These are phyloP conservation scores for Leccinum disarticulatum DNA, from an alignment of 768 basidiomycete genomes.

Conservation along the genomic window DNA sequence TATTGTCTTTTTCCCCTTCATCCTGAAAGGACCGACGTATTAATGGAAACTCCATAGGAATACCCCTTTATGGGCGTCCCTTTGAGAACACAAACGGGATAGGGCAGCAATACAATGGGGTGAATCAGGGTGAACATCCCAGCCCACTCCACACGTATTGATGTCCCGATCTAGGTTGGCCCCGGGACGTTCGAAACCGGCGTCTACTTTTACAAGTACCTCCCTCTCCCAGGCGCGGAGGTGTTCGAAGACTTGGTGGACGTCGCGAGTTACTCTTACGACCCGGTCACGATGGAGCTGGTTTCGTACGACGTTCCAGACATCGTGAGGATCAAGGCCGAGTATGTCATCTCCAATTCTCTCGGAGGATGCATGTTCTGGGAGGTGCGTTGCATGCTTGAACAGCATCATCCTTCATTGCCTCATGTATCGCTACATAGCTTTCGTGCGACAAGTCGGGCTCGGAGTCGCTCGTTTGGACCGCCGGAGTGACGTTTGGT, in stretches of 20 bases:
- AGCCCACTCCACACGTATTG: background rate
- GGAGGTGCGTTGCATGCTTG: conserved; percentile 39
- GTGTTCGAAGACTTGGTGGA: conserved; percentile 67
- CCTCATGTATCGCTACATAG: conserved; percentile 12
- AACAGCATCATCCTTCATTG: background rate
- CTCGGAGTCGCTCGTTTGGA: conserved; percentile 55
- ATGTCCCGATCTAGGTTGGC: conserved; percentile 50
- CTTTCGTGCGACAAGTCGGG: conserved; percentile 63
- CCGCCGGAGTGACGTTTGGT: conserved; percentile 47
- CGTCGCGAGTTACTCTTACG: conserved; percentile 79
- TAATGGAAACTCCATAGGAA: conserved; percentile 38
- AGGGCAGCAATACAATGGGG: conserved; percentile 66
- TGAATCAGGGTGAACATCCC: conserved; percentile 29
- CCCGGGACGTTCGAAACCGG: conserved; percentile 47
- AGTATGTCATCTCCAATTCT: conserved; percentile 59
- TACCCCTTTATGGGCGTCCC: conserved; percentile 79
- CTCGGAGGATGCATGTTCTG: conserved; percentile 77
- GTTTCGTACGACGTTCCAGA: conserved; percentile 77
- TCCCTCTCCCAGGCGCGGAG: conserved; percentile 62
- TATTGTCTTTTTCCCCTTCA: conserved; percentile 18
- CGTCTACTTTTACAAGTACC: conserved; percentile 67
- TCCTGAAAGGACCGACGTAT: background rate
- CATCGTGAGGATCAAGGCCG: conserved; percentile 63
- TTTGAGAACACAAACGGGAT: conserved; percentile 71
- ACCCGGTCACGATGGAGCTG: conserved; percentile 61